A percentile compares a stretch with the other conserved stretches of the same genome.
Conservation (phyloP, 129 eudicot species). For the Pulicaria dysenterica region DNA sequence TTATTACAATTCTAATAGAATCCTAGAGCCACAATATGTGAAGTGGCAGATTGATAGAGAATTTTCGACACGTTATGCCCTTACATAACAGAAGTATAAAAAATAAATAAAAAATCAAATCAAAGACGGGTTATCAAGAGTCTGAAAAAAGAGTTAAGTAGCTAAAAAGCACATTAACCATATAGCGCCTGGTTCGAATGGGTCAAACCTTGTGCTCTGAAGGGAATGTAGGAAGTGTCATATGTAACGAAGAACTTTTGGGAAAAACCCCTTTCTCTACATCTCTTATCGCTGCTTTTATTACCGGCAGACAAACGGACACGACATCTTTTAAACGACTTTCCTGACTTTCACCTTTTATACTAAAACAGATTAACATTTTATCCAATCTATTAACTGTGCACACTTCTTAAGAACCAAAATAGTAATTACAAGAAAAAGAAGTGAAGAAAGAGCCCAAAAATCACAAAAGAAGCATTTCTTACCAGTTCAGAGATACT, state of each 20-base stretch:
- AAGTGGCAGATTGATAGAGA: background rate
- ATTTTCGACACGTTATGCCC: background rate
- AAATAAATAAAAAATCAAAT: background rate
- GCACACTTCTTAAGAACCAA: background rate
- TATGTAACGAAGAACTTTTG: constrained; percentile 59
- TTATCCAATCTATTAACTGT: background rate
- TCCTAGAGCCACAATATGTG: too few species aligned
- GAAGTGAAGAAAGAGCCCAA: background rate
- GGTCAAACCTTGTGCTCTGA: constrained; percentile 73
- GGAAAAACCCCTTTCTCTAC: constrained; percentile 74
- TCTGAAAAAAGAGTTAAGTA: background rate
- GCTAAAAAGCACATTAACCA: constrained; percentile 5
- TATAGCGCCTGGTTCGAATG: background rate
- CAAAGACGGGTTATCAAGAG: background rate
- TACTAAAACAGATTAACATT: constrained; percentile 53
- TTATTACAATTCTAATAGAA: too few species aligned
- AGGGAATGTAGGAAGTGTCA: constrained; percentile 79
- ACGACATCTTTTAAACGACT: constrained; percentile 91
- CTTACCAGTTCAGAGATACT: constrained; percentile 78
- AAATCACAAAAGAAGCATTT: background rate
- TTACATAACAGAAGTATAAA: background rate
- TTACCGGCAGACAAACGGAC: constrained; percentile 71
- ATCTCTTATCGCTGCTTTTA: constrained; percentile 75
- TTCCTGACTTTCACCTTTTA: constrained; percentile 77
- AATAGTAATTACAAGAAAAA: background rate